Evolutionary conservation across 495 filamentous ascomycete species (phyloP).

Genomic region (Xylaria telfairii): DNA sequence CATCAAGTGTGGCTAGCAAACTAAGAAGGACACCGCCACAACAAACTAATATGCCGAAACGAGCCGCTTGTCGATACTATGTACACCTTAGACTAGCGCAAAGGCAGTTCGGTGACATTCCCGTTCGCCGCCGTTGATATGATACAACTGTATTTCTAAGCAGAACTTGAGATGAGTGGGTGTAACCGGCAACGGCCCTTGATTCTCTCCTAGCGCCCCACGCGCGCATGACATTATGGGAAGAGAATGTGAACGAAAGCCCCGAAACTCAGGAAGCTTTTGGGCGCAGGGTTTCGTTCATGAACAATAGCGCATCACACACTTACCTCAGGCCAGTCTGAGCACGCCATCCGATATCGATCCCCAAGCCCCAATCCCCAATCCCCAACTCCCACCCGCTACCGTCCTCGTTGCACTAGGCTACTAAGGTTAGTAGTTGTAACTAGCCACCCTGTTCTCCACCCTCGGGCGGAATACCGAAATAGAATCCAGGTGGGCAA

Average conservation of each 20-base stretch:
- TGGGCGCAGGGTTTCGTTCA: background rate
- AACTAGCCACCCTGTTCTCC: conserved; percentile 8
- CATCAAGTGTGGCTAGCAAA: conserved; percentile 2
- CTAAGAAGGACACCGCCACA: conserved; percentile 13
- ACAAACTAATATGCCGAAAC: background rate
- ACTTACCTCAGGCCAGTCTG: background rate
- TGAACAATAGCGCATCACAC: background rate
- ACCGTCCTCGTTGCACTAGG: background rate
- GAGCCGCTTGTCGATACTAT: background rate
- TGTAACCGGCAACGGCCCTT: conserved; percentile 11
- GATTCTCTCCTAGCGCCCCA: conserved; percentile 21
- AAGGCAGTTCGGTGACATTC: background rate
- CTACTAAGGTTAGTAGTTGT: background rate
- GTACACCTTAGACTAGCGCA: conserved; percentile 11
- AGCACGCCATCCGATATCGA: background rate
- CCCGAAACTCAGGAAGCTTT: background rate
- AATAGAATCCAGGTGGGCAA: background rate
- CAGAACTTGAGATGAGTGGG: conserved; percentile 9
- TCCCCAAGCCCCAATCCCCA: too few species aligned
- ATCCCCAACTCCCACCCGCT: too few species aligned
- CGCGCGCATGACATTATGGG: conserved; percentile 14
- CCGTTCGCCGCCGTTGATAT: background rate
- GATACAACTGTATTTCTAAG: conserved; percentile 25
- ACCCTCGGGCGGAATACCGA: conserved; percentile 17
- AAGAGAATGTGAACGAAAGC: conserved; percentile 6